Percentiles rank a stretch among this genome's conserved stretches.
These are phyloP conservation scores for Zea mays DNA, from an alignment of 176 grass and related monocot genomes.

Conservation along the genomic window DNA sequence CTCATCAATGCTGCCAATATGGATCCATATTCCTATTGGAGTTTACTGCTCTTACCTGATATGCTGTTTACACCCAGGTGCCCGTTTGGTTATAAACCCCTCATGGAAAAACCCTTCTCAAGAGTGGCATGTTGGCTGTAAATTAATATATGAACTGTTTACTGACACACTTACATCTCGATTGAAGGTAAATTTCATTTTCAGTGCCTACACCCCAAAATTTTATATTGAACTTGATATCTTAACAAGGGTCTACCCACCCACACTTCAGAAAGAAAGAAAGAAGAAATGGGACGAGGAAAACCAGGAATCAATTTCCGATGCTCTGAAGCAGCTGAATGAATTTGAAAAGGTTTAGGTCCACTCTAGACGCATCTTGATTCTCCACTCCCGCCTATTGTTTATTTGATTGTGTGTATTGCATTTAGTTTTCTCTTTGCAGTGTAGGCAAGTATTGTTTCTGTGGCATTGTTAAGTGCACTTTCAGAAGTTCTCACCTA, in stretches of 20 bases:
- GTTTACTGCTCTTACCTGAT: constrained; percentile 22
- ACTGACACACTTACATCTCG: constrained; percentile 76
- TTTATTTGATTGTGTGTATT: constrained; percentile 22
- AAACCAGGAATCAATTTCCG: constrained; percentile 94
- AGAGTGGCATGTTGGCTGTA: constrained; percentile 94
- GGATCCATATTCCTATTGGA: constrained; percentile 11
- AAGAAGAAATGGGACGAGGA: constrained; percentile 94
- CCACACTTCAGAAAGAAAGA: constrained; percentile 76
- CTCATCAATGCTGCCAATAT: neutral
- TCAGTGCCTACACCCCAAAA: constrained; percentile 25
- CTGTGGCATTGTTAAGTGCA: neutral
- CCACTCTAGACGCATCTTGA: neutral
- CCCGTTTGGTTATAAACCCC: constrained; percentile 64
- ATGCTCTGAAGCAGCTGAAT: constrained; percentile 78
- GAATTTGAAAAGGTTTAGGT: constrained; percentile 91
- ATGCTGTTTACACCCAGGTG: constrained; percentile 52
- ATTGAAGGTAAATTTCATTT: constrained; percentile 68
- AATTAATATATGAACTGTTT: constrained; percentile 95
- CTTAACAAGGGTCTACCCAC: constrained; percentile 27
- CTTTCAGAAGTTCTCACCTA: constrained; percentile 27
- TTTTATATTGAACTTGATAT: constrained; percentile 30
- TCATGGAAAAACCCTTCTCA: constrained; percentile 97
- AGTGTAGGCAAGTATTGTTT: neutral
- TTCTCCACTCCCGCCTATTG: constrained; percentile 4
- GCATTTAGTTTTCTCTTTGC: constrained; percentile 20